A percentile compares a stretch with the other conserved stretches of the same genome.
Evolutionary conservation across 345 rosid species (phyloP).

Genomic region (Pistacia integerrima): DNA sequence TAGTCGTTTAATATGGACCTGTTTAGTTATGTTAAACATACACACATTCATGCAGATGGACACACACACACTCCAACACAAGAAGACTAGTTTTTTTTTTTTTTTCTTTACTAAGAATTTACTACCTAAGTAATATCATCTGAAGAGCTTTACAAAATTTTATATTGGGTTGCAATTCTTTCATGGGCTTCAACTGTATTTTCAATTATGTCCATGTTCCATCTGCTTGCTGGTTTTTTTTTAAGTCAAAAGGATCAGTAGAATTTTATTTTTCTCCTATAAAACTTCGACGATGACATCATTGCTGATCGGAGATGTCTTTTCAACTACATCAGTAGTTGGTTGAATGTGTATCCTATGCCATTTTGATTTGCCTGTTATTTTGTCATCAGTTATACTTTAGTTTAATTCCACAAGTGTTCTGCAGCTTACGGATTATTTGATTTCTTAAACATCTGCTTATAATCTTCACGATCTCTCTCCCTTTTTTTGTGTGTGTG

Average conservation of each 20-base stretch:
- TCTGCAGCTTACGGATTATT: not conserved
- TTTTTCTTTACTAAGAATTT: not conserved
- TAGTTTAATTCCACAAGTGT: not conserved
- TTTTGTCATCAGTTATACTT: not conserved
- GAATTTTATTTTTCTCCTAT: not conserved
- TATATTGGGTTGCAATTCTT: not conserved
- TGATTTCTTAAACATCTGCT: not conserved
- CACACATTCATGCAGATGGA: not conserved
- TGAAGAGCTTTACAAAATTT: not conserved
- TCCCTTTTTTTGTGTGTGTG: not conserved
- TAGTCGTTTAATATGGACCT: not conserved
- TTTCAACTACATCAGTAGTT: not conserved
- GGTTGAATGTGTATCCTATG: not conserved
- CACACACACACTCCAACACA: not conserved
- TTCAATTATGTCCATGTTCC: not conserved
- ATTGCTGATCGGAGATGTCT: not conserved
- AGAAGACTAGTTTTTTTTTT: not conserved
- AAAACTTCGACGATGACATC: not conserved
- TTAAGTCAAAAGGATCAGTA: not conserved
- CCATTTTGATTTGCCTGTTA: not conserved
- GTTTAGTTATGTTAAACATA: not conserved
- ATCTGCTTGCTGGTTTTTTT: not conserved
- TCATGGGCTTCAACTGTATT: not conserved
- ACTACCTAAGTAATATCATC: not conserved
- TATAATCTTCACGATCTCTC: not conserved